A percentile compares a stretch with the other conserved stretches of the same genome.
phyloP scores from a whole-genome alignment of 495 filamentous ascomycete genomes.

The Podospora didyma region DNA sequence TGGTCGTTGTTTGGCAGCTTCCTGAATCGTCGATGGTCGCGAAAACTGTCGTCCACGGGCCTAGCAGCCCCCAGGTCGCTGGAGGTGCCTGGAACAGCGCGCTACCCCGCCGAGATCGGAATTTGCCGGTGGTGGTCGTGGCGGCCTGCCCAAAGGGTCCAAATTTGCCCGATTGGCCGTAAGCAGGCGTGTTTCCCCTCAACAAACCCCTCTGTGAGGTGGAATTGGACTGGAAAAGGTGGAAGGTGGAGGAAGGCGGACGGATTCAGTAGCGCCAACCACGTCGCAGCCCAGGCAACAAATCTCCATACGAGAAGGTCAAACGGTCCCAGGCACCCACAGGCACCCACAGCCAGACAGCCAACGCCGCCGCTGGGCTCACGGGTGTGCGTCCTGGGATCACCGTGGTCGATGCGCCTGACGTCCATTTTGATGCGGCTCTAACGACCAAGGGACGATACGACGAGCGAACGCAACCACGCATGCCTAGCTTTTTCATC shows the following conservation, averaged over 20 bases:
- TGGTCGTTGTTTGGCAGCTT: conserved; percentile 18
- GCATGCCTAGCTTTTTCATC: not conserved
- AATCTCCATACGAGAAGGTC: too few species aligned
- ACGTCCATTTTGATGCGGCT: too few species aligned
- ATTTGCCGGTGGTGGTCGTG: conserved; percentile 22
- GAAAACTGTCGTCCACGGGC: not conserved
- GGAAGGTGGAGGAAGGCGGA: not conserved
- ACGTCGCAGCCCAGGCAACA: too few species aligned
- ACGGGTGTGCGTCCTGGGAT: too few species aligned
- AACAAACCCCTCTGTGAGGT: conserved; percentile 1
- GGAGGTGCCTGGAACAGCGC: not conserved
- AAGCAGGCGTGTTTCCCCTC: conserved; percentile 7
- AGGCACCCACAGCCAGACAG: too few species aligned
- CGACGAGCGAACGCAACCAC: not conserved
- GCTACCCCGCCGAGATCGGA: conserved; percentile 27
- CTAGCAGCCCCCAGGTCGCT: not conserved
- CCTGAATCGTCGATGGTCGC: conserved; percentile 21
- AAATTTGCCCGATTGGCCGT: conserved; percentile 22
- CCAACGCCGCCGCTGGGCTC: too few species aligned
- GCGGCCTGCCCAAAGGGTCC: conserved; percentile 3
- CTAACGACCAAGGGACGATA: too few species aligned
- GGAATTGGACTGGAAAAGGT: not conserved
- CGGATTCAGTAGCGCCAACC: not conserved
- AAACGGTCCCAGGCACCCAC: too few species aligned
- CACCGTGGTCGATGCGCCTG: too few species aligned